A percentile compares a stretch with the other conserved stretches of the same genome.
These are phyloP conservation scores for Fragilaria radians DNA, from an alignment of 108 stramenopile species.

Conservation along the genomic window DNA sequence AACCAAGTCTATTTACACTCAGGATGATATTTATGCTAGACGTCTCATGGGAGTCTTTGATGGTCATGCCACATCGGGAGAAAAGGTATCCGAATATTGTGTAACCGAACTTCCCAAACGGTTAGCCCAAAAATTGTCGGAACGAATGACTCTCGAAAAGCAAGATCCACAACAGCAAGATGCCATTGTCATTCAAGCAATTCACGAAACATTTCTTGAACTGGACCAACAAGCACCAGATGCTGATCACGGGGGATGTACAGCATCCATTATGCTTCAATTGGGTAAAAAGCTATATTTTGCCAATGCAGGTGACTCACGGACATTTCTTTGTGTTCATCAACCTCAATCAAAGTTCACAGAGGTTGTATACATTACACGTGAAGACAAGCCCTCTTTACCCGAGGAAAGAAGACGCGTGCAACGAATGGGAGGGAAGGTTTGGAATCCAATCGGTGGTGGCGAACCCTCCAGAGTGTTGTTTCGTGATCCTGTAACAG, in stretches of 20 bases:
- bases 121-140: conserved; percentile 41
- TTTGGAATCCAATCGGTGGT: conserved; percentile 46
- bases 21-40: not conserved
- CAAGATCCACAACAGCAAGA: conserved; percentile 3
- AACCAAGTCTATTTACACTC: not conserved
- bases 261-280: conserved; percentile 61
- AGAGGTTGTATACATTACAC: conserved; percentile 28
- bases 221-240: conserved; percentile 64
- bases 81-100: conserved; percentile 63
- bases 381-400: conserved; percentile 55
- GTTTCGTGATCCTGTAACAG: conserved; percentile 18
- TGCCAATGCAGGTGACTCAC: conserved; percentile 78
- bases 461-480: conserved; percentile 50
- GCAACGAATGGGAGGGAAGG: conserved; percentile 62
- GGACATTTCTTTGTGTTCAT: conserved; percentile 28
- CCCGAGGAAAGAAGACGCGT: conserved; percentile 61
- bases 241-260: conserved; percentile 52
- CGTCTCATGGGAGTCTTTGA: conserved; percentile 65
- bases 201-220: conserved; percentile 65
- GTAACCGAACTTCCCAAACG: conserved; percentile 53
- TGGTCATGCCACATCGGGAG: conserved; percentile 66
- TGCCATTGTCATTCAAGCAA: conserved; percentile 14
- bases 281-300: conserved; percentile 54
- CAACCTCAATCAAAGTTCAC: conserved; percentile 21
- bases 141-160: not conserved